Percentiles rank a stretch among this genome's conserved stretches.
Conservation (phyloP, 139 green algal species). For the Chlorella sp. region DNA sequence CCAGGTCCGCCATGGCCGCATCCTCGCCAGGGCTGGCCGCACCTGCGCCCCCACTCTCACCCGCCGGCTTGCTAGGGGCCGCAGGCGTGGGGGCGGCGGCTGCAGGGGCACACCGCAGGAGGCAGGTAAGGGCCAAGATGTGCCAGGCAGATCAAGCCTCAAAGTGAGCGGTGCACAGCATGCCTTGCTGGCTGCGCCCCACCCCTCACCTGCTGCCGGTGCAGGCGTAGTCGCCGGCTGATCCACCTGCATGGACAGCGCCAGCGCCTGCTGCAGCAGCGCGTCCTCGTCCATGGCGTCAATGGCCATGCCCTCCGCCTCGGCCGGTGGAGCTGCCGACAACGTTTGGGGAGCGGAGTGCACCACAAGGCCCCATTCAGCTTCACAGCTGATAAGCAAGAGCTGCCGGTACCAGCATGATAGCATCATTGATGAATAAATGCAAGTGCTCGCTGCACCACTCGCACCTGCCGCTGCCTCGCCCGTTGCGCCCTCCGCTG, state of each 20-base stretch:
- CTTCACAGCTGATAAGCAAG: background rate
- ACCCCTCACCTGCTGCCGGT: background rate
- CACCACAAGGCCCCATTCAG: background rate
- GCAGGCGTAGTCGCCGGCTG: conserved; percentile 25
- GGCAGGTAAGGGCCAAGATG: background rate
- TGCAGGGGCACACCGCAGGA: background rate
- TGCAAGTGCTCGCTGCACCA: no score
- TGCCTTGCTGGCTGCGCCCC: background rate
- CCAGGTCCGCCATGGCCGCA: conserved; percentile 27
- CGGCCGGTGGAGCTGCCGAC: background rate
- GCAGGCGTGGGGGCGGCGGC: conserved; percentile 26
- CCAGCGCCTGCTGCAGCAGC: conserved; percentile 88
- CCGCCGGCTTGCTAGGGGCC: conserved; percentile 14
- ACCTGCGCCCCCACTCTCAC: background rate
- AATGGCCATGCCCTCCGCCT: conserved; percentile 38
- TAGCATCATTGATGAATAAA: no score
- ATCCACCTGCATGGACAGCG: conserved; percentile 87
- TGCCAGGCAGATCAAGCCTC: background rate
- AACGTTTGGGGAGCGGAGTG: background rate
- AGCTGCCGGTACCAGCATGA: no score
- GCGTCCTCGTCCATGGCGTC: conserved; percentile 82
- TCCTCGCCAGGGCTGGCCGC: background rate
- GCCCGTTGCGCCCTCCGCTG: conserved; percentile 1
- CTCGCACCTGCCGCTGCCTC: background rate
- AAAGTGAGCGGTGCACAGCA: background rate